A percentile compares a stretch with the other conserved stretches of the same genome.
Conservation (phyloP, 768 basidiomycete species). For the Amanita fuliginea region DNA sequence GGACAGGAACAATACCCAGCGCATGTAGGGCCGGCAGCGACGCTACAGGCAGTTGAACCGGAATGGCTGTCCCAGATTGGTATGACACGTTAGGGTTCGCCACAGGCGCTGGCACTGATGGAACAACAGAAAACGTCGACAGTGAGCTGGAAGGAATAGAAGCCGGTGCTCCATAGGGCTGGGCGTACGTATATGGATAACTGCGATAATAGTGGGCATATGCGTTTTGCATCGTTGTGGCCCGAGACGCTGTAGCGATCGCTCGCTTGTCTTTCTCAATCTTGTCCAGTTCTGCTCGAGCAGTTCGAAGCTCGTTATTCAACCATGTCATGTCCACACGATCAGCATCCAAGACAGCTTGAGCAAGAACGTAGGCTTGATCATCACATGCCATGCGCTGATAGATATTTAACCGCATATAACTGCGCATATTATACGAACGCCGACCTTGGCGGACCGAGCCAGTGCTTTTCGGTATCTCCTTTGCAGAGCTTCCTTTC, state of each 20-base stretch:
- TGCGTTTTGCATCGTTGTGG: constrained; percentile 22
- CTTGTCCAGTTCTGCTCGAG: constrained; percentile 54
- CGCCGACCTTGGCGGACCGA: constrained; percentile 45
- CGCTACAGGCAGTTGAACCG: constrained; percentile 62
- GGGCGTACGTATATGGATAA: constrained; percentile 57
- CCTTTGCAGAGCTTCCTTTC: constrained; percentile 41
- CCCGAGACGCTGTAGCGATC: constrained; percentile 29
- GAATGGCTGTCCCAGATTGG: constrained; percentile 33
- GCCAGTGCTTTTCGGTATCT: constrained; percentile 47
- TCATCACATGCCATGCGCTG: constrained; percentile 53
- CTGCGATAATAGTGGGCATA: constrained; percentile 47
- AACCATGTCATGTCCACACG: constrained; percentile 48
- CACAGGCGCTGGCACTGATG: constrained; percentile 19
- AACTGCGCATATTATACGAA: neutral
- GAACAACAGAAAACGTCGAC: constrained; percentile 20
- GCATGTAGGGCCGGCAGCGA: constrained; percentile 56
- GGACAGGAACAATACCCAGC: constrained; percentile 65
- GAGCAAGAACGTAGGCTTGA: constrained; percentile 54
- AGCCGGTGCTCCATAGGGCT: constrained; percentile 33
- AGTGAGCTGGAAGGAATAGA: constrained; percentile 17
- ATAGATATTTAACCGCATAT: constrained; percentile 1
- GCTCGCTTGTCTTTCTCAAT: constrained; percentile 61
- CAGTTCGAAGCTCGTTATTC: constrained; percentile 48
- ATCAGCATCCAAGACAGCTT: constrained; percentile 55
- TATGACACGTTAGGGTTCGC: constrained; percentile 23